Base-by-base conservation (phyloP, 225 moss, liverwort and hornwort genomes). In the Pseudoscleropodium purum region DNA sequence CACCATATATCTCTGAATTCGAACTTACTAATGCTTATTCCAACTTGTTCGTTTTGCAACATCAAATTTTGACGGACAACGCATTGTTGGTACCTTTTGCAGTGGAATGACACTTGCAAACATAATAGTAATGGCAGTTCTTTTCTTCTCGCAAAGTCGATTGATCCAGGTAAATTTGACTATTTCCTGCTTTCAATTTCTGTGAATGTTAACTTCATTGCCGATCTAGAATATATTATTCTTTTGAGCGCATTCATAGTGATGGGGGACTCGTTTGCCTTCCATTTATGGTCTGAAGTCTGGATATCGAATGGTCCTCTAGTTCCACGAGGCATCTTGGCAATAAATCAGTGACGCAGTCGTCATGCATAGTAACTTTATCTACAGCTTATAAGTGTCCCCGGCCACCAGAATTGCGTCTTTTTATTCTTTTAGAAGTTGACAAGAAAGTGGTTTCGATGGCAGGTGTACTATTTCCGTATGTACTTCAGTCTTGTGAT, bases 391-490 rank as follows among this genome's bases (percentile, higher is more conserved):
- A 57, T 9, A 57, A 62, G 27, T 69, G 63, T 84, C 43, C 87
- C 41, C 6, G 36, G 85, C 19, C 60, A 39, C 49, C 57, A 54
- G 33, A 89, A 83, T 27, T 66, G 66, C 77, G 33, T 83, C 43
- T 83, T 19, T 34, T 73, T 29, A 86, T 72, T 64, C 47, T 65
- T 39, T 57, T 49, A 45, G 85, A 77, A n/a, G 73, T 79, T 91
- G 57, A 91, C 88, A 84, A 56, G 43, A 37, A 69, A 84, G 81
- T 16, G 56, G 33, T 47, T 26, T 81, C 68, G 79, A 68, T 85
- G 80, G 84, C 94, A 99, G 98, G 93, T 99, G 47, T 99, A 99
- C 90, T 99, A 95, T 89, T 96, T 99, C 92, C 95, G 97, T n/a
- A 97, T 97, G 96, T 97, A 96, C 86, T 59, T 97, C 61, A 88